Conservation (phyloP, 176 grass and related monocot species). For the Areca catechu region DNA sequence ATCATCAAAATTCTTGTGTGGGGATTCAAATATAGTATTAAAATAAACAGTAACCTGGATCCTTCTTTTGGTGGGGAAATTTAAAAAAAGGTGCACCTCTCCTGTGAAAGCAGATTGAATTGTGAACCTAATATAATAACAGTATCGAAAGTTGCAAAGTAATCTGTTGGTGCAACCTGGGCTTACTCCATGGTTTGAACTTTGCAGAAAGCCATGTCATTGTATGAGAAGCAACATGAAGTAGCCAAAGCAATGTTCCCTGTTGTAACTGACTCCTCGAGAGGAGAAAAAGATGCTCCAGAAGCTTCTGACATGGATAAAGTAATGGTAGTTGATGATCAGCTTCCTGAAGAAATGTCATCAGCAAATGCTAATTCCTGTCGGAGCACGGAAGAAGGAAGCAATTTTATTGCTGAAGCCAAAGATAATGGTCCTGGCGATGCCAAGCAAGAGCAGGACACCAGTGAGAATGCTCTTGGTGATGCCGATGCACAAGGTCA, state of each 20-base stretch:
- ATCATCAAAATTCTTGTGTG: too few species aligned
- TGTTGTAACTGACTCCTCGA: neutral
- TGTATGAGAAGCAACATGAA: slow-evolving; percentile 15
- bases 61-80: too few species aligned
- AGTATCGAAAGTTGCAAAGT: too few species aligned
- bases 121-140: too few species aligned
- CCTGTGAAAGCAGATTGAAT: too few species aligned
- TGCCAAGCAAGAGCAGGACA: slow-evolving; percentile 5
- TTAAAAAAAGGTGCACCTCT: too few species aligned
- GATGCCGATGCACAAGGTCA: neutral
- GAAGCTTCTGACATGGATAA: slow-evolving; percentile 12
- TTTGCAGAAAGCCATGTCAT: slow-evolving; percentile 26
- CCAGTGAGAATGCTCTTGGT: too few species aligned
- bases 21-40: too few species aligned
- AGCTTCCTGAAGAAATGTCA: neutral
- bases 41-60: too few species aligned
- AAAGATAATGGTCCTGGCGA: neutral
- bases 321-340: neutral
- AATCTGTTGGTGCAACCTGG: too few species aligned
- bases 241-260: slow-evolving; percentile 12
- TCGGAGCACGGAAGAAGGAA: neutral
- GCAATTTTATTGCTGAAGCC: neutral
- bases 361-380: neutral
- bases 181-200: neutral
- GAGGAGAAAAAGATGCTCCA: slow-evolving; percentile 1